Evolutionary conservation across 1,139 yeast genomes (phyloP).

Genomic region (Suhomyces chickasaworum): DNA sequence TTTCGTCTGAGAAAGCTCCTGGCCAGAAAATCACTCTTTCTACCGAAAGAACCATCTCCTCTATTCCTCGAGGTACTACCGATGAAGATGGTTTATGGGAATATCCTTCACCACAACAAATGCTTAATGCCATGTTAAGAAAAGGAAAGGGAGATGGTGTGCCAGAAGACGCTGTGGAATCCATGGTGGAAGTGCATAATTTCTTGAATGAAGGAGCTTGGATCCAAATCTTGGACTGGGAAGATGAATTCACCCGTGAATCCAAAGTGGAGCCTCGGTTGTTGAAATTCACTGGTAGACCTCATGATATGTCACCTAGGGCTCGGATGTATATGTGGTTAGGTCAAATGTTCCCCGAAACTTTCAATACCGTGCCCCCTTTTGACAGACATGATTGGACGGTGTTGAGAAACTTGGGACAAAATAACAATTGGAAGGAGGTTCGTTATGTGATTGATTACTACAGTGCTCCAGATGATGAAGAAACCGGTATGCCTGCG

Average conservation of each 20-base stretch:
- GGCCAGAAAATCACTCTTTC: constrained; percentile 81
- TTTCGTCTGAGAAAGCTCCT: constrained; percentile 69
- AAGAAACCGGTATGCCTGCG: constrained; percentile 82
- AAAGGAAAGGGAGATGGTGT: constrained; percentile 87
- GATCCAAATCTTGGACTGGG: constrained; percentile 95
- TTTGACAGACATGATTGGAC: constrained; percentile 99
- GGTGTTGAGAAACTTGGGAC: constrained; percentile 68
- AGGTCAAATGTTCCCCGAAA: constrained; percentile 70
- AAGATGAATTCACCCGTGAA: constrained; percentile 53
- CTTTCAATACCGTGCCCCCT: constrained; percentile 79
- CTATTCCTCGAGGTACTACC: constrained; percentile 83
- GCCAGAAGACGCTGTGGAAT: constrained; percentile 93
- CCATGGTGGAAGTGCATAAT: constrained; percentile 97
- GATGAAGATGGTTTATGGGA: constrained; percentile 84
- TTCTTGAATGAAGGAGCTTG: constrained; percentile 97
- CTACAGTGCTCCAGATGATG: constrained; percentile 91
- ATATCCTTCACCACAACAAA: constrained; percentile 98
- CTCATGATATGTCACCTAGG: constrained; percentile 84
- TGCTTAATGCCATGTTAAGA: constrained; percentile 95
- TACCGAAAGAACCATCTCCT: constrained; percentile 77
- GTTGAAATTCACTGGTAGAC: constrained; percentile 87
- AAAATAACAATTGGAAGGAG: constrained; percentile 48
- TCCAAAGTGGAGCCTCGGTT: constrained; percentile 71
- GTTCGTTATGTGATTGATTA: constrained; percentile 93
- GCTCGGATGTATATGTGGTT: constrained; percentile 71